Evolutionary conservation across 1,284 basidiomycete genomes (phyloP).

Genomic region (Sporisorium iseilematis-ciliati): DNA sequence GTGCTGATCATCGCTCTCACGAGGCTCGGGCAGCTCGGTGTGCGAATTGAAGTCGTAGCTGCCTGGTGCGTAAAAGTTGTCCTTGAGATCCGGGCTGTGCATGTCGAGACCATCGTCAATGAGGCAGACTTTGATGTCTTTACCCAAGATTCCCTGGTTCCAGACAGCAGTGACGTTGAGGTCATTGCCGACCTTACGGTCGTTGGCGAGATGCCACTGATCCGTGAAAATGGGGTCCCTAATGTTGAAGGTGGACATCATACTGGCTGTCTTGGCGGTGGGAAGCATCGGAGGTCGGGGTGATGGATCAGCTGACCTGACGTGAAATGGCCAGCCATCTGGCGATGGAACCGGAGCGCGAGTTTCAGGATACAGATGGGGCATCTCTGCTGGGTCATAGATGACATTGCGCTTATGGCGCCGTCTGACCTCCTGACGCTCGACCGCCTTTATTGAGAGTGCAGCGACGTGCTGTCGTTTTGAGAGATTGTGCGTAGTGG

Average conservation of each 20-base stretch:
- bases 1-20: slow-evolving; percentile 91
- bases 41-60: slow-evolving; percentile 99
- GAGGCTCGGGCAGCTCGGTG: slow-evolving; percentile 84
- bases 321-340: slow-evolving; percentile 34
- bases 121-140: slow-evolving; percentile 86
- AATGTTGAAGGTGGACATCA: slow-evolving; percentile 75
- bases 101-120: slow-evolving; percentile 98
- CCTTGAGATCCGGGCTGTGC: slow-evolving; percentile 84
- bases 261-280: slow-evolving; percentile 41
- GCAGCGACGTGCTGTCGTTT: slow-evolving; percentile 49
- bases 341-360: slow-evolving; percentile 51
- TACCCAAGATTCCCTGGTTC: slow-evolving; percentile 86
- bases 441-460: slow-evolving; percentile 59
- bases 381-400: slow-evolving; percentile 63
- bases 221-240: slow-evolving; percentile 85
- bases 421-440: slow-evolving; percentile 62
- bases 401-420: slow-evolving; percentile 67
- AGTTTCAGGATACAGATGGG: slow-evolving; percentile 57
- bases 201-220: slow-evolving; percentile 84
- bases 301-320: slow-evolving; percentile 32
- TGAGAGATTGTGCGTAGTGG: slow-evolving; percentile 36
- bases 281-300: slow-evolving; percentile 51
- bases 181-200: slow-evolving; percentile 73
- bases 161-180: slow-evolving; percentile 88
- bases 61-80: slow-evolving; percentile 89